These are phyloP conservation scores for Rubia tinctorum DNA, from an alignment of 305 asterid species.

Conservation along the genomic window DNA sequence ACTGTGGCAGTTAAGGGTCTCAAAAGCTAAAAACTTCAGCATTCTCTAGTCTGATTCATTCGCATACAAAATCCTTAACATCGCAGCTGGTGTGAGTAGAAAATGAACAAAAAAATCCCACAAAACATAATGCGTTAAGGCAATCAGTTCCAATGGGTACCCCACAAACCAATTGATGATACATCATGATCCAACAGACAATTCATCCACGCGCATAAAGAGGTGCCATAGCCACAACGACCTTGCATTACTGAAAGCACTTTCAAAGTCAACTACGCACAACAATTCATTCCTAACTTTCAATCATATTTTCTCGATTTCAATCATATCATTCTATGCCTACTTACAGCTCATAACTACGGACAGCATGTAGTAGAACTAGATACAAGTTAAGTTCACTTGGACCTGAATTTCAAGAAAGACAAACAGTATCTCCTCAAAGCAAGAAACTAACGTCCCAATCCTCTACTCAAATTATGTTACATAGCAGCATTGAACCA, in stretches of 20 bases:
- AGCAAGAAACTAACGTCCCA: not conserved
- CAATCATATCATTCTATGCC: no score
- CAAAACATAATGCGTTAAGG: not conserved
- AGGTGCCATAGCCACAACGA: not conserved
- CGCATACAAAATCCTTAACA: not conserved
- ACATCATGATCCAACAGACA: not conserved
- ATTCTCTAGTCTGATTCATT: not conserved
- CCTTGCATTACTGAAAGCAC: not conserved
- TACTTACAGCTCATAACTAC: not conserved
- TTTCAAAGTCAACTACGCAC: not conserved
- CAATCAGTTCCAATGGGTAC: not conserved
- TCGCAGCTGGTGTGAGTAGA: not conserved
- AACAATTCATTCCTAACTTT: not conserved
- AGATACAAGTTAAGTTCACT: not conserved
- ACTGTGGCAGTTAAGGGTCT: not conserved
- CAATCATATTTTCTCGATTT: not conserved
- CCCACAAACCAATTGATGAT: not conserved
- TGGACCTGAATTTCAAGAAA: not conserved
- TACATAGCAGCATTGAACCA: not conserved
- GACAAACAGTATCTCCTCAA: not conserved
- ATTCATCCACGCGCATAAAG: not conserved
- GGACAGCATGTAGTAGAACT: not conserved
- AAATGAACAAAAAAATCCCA: not conserved
- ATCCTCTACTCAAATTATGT: not conserved
- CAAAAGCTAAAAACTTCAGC: not conserved